These are phyloP conservation scores for Penicillium sp. DNA, from an alignment of 2,329 filamentous ascomycete genomes.

Conservation along the genomic window DNA sequence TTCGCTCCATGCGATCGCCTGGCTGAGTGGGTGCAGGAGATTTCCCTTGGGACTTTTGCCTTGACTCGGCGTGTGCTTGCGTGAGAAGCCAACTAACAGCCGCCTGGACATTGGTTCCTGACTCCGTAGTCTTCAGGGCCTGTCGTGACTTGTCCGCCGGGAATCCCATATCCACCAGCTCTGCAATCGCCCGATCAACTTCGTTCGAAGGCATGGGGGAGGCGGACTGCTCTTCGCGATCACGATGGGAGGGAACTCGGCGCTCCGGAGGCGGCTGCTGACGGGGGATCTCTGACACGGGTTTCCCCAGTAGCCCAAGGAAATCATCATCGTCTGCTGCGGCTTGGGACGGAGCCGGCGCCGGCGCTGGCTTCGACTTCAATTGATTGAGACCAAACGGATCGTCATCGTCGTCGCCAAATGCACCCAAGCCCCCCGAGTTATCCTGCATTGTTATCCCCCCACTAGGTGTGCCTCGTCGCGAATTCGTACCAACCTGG, in stretches of 20 bases:
- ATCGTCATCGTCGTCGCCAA: conserved; percentile 83
- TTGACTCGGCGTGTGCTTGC: conserved; percentile 84
- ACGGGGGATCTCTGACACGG: conserved; percentile 59
- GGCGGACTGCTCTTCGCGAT: conserved; percentile 24
- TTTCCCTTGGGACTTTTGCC: conserved; percentile 64
- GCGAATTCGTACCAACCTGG: conserved; percentile 25
- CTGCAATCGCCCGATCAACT: conserved; percentile 80
- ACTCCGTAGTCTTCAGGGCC: conserved; percentile 79
- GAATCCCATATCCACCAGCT: conserved; percentile 95
- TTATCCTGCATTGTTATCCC: conserved; percentile 29
- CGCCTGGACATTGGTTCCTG: conserved; percentile 79
- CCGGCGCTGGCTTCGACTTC: conserved; percentile 58
- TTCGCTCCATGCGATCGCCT: conserved; percentile 31
- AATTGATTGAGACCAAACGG: conserved; percentile 80
- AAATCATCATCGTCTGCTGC: conserved; percentile 67
- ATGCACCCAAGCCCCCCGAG: conserved; percentile 34
- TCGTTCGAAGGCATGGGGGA: conserved; percentile 51
- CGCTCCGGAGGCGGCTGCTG: conserved; percentile 38
- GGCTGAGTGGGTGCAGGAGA: conserved; percentile 29
- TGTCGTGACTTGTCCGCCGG: conserved; percentile 79
- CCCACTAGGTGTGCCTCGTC: conserved; percentile 22
- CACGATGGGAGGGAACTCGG: conserved; percentile 17
- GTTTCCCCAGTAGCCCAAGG: conserved; percentile 65
- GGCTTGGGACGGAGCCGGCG: conserved; percentile 53
- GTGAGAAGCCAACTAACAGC: conserved; percentile 90